Base-by-base conservation (phyloP, 2,329 filamentous ascomycete species). In the Ceratocystis lukuohia region DNA sequence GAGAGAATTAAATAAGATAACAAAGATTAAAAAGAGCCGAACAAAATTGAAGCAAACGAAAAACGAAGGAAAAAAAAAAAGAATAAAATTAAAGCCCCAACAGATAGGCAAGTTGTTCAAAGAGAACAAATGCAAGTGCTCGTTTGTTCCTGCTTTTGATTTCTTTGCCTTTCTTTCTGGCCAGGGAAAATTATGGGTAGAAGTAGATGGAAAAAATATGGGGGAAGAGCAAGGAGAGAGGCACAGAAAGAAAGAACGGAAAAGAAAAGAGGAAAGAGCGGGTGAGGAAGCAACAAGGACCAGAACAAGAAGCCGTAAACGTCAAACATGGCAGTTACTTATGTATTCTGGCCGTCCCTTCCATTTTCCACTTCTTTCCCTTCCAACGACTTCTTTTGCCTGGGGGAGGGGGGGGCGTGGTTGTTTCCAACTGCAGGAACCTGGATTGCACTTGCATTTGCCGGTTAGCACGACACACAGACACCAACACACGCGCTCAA, bases 251-350 rank as follows among this genome's bases (percentile, higher is more conserved):
- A 48, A 46, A 46, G 20, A 62, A 48, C 33, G 10, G 10, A 22
- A 33, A 62, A 33, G 30, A 46, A 46, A 25, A 45, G 20, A 46
- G 37, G 61, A 8, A 37, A 45, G 61, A 62, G 22, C 22, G 37
- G 44, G 37, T 17, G 37, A 62, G 61, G 44, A 28, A 62, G 20
- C 10, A 62, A 17, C 15, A 22, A 20, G 46, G 41, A 63, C 2
- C n/a, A 46, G n/a, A 41, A 28, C 41, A 30, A 45, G 17, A 8
- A 64, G 28, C 44, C 22, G 50, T 17, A 65, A 65, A 44, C 48
- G 20, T 41, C 48, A 48, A 57, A 45, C 62, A 57, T 25, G 30
- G 22, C 28, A 33, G 48, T 25, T 48, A 64, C 62, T 57, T 57
- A 57, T 57, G 53, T 57, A 57, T 57, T 33, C 28, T 41, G 59